These are phyloP conservation scores for Entoloma clypeatum DNA, from an alignment of 1,284 basidiomycete genomes.

Conservation along the genomic window DNA sequence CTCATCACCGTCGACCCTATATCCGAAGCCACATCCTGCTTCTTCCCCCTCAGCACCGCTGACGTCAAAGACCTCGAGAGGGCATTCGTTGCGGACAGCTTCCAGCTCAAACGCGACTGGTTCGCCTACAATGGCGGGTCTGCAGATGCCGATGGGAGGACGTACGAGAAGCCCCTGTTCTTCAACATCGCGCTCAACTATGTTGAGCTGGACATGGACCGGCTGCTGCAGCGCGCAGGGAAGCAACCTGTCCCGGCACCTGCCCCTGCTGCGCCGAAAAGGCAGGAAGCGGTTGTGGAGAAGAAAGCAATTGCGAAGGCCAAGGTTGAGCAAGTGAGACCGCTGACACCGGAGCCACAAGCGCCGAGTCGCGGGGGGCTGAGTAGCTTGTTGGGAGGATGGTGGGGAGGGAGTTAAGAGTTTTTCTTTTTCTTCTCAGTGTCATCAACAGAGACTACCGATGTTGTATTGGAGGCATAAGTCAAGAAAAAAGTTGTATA, in stretches of 20 bases:
- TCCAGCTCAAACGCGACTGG: conserved; percentile 73
- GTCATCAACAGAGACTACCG: too few species aligned
- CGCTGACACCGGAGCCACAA: conserved; percentile 28
- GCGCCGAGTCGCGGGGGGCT: conserved; percentile 35
- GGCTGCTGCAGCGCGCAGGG: conserved; percentile 67
- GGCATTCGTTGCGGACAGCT: conserved; percentile 45
- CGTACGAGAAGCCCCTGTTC: conserved; percentile 80
- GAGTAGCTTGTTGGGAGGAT: conserved; percentile 42
- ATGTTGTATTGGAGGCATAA: too few species aligned
- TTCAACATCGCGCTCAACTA: conserved; percentile 96
- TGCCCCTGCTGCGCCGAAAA: conserved; percentile 10
- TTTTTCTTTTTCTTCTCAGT: too few species aligned
- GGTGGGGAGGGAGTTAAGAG: conserved; percentile 43
- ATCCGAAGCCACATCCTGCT: conserved; percentile 38
- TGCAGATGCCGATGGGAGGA: conserved; percentile 38
- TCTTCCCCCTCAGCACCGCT: conserved; percentile 49
- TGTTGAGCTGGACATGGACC: conserved; percentile 79
- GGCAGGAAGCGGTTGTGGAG: conserved; percentile 17
- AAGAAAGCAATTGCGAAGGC: conserved; percentile 30
- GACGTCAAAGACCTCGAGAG: conserved; percentile 52
- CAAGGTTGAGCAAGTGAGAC: conserved; percentile 30
- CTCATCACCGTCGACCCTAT: conserved; percentile 42
- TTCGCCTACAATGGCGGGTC: conserved; percentile 72
- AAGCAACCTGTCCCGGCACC: conserved; percentile 33
- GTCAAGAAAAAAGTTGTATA: too few species aligned